A percentile compares a stretch with the other conserved stretches of the same genome.
These are phyloP conservation scores for Pseudognaphalium luteoalbum DNA, from an alignment of 129 eudicot genomes.

Conservation along the genomic window DNA sequence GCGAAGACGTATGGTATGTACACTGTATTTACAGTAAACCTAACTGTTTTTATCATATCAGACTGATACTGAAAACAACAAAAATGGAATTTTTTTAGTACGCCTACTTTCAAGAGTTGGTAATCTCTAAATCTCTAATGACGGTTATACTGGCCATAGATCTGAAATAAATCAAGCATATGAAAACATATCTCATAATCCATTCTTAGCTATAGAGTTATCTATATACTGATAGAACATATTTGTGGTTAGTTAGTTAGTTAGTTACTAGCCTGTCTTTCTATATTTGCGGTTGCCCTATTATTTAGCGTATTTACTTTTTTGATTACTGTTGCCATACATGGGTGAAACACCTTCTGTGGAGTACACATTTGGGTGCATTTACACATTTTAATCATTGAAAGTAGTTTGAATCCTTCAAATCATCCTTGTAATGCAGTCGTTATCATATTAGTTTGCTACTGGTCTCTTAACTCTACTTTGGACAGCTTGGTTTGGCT, in stretches of 20 bases:
- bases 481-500: constrained; percentile 86
- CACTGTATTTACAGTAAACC: not conserved
- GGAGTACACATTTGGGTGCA: not conserved
- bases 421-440: not conserved
- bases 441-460: not conserved
- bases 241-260: too few species aligned
- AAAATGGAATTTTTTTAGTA: too few species aligned
- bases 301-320: not conserved
- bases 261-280: not conserved
- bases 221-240: too few species aligned
- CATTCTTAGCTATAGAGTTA: not conserved
- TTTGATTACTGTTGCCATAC: not conserved
- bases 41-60: too few species aligned
- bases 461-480: constrained; percentile 2
- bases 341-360: not conserved
- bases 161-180: not conserved
- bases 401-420: not conserved
- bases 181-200: not conserved
- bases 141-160: not conserved
- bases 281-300: not conserved
- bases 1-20: constrained; percentile 74
- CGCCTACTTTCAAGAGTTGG: not conserved
- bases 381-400: not conserved
- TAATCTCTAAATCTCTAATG: not conserved
- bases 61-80: not conserved